Base-by-base conservation (phyloP, 345 rosid genomes). In the Dimocarpus longan region DNA sequence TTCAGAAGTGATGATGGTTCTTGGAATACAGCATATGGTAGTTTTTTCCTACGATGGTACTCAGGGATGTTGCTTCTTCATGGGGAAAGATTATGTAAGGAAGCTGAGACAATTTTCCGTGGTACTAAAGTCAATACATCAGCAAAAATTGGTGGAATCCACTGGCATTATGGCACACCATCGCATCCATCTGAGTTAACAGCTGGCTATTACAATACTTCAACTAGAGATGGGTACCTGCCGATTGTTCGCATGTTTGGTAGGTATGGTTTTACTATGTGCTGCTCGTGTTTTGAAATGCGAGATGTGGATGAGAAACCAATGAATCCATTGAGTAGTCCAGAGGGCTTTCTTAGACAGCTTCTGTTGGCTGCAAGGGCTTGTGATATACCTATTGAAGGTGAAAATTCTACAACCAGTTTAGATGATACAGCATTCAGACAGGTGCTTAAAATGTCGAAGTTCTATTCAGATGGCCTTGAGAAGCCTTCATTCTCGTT, bases 21-120 rank as follows among this genome's bases (percentile, higher is more conserved):
- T 15, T 87, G 92, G 90, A 79, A 84, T 74, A 78, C 84, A 32
- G 80, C 81, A 28, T 80, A 80, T 40, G 89, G 90, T 21, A 74
- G 80, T 22, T 84, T 82, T 80, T 89, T 89, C 70, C 89, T 89
- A 13, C 81, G 84, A 43, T 89, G 92, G 90, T 89, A 89, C 82
- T 89, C 88, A 0, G 76, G 83, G 48, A 82, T 81, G 90, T 83
- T 89, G 80, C 82, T 89, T 54, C 76, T 72, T 68, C 92, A 89
- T 59, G 90, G 90, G 4, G 86, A 87, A 77, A 89, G 83, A 67
- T 81, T 89, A 78, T 83, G 87, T 43, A 80, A 74, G 78, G 90
- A 83, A 76, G 90, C 86, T 16, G 82, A 84, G 82, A 66, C 80
- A 32, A 81, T 89, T 59, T 87, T 87, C 56, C 73, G 73, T 3